Percentiles rank a stretch among this genome's conserved stretches.
phyloP scores from a whole-genome alignment of 2,329 filamentous ascomycete species.

The Penicillium verrucosum region DNA sequence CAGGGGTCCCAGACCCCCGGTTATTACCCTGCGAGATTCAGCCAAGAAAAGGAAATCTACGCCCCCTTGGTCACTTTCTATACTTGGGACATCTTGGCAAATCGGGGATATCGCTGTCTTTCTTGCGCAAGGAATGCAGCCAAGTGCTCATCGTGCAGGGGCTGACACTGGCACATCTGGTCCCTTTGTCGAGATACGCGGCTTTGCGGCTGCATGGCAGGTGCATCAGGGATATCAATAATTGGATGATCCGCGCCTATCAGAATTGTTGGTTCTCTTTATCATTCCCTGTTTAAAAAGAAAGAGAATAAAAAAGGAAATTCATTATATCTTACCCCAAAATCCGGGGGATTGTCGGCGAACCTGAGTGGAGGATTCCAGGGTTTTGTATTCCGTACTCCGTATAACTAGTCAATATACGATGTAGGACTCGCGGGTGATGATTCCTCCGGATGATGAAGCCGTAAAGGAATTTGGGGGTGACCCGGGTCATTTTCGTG shows the following conservation, averaged over 20 bases:
- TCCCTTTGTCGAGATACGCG: conserved; percentile 9
- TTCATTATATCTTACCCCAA: not conserved
- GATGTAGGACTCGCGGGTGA: not conserved
- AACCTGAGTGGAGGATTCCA: not conserved
- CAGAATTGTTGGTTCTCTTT: conserved; percentile 4
- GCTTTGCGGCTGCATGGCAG: conserved; percentile 21
- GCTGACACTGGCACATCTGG: conserved; percentile 5
- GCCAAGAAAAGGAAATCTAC: not conserved
- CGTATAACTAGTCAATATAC: not conserved
- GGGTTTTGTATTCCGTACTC: not conserved
- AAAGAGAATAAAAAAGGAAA: not conserved
- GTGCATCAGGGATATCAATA: conserved; percentile 12
- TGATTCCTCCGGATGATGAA: conserved; percentile 1
- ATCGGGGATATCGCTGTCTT: not conserved
- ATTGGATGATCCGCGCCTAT: conserved; percentile 25
- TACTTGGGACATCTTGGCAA: not conserved
- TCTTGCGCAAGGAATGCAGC: conserved; percentile 4
- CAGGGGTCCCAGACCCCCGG: conserved; percentile 1
- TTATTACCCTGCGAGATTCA: conserved; percentile 1
- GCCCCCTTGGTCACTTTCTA: not conserved
- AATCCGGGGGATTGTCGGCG: conserved; percentile 5
- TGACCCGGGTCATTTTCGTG: conserved; percentile 1
- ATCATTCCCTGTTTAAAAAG: not conserved
- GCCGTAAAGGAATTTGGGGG: not conserved
- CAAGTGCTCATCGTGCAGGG: conserved; percentile 1